Evolutionary conservation across 768 basidiomycete genomes (phyloP).

Genomic region (Nevesoporus exiguus): DNA sequence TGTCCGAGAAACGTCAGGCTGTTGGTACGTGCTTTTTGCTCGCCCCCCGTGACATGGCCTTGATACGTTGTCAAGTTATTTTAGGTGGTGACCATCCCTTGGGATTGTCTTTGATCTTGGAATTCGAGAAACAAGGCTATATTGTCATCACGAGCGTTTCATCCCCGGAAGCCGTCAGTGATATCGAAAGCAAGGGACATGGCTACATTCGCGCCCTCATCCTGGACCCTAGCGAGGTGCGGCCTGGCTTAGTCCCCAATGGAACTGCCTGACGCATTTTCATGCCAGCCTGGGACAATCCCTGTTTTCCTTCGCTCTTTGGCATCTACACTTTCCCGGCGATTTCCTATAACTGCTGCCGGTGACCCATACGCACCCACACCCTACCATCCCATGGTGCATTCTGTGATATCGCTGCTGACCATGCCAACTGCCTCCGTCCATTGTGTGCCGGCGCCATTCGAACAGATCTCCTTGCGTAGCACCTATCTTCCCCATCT

Average conservation of each 20-base stretch:
- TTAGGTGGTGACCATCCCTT: conserved; percentile 77
- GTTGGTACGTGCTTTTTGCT: conserved; percentile 33
- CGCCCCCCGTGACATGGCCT: background rate
- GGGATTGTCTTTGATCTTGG: conserved; percentile 67
- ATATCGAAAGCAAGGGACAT: conserved; percentile 59
- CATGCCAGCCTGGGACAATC: conserved; percentile 60
- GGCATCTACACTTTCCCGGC: conserved; percentile 72
- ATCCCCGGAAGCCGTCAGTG: conserved; percentile 59
- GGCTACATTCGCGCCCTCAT: conserved; percentile 82
- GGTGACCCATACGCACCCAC: conserved; percentile 80
- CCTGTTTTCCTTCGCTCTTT: conserved; percentile 79
- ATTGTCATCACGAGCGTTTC: conserved; percentile 81
- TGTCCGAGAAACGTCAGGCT: conserved; percentile 43
- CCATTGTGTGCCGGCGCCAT: conserved; percentile 48
- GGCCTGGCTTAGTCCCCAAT: conserved; percentile 6
- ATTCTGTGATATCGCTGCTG: conserved; percentile 75
- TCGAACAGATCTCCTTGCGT: conserved; percentile 66
- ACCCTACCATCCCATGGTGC: conserved; percentile 63
- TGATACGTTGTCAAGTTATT: conserved; percentile 48
- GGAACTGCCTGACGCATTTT: conserved; percentile 5
- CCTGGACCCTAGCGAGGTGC: conserved; percentile 74
- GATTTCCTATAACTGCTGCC: conserved; percentile 72
- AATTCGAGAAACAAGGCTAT: conserved; percentile 75
- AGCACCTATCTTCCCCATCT: conserved; percentile 68
- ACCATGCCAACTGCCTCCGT: conserved; percentile 45